Conservation (phyloP, 2,329 filamentous ascomycete species). For the Pseudogymnoascus sp. region DNA sequence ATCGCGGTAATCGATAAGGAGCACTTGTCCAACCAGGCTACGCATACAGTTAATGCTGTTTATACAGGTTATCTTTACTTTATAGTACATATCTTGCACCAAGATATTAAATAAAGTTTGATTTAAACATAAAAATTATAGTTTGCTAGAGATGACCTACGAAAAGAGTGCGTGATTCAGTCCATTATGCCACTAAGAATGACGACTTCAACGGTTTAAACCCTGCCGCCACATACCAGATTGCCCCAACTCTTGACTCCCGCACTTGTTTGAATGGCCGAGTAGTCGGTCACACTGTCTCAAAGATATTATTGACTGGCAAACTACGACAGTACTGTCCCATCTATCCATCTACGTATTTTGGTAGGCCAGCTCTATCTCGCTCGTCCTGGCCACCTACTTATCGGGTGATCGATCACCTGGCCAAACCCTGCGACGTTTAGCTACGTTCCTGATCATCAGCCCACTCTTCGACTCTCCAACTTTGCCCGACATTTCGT, state of each 20-base stretch:
- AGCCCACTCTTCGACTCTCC: not conserved
- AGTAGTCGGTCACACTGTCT: not conserved
- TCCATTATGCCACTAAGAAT: not conserved
- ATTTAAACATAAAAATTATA: not conserved
- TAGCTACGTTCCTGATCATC: not conserved
- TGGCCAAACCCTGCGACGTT: not conserved
- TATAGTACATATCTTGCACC: not conserved
- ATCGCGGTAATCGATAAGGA: not conserved
- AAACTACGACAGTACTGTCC: not conserved
- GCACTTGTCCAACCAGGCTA: not conserved
- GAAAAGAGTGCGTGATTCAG: not conserved
- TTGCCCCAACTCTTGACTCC: not conserved
- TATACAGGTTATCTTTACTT: not conserved
- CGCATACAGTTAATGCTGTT: not conserved
- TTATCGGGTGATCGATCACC: conserved; percentile 1
- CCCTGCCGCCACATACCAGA: not conserved
- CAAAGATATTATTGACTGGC: not conserved
- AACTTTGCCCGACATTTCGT: not conserved
- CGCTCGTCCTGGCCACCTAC: not conserved
- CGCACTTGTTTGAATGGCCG: not conserved
- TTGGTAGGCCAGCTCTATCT: not conserved
- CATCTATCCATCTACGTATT: not conserved
- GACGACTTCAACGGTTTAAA: not conserved
- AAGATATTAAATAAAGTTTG: not conserved
- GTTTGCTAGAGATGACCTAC: too few relatives aligned